phyloP scores from a whole-genome alignment of 768 basidiomycete genomes.

The Goffeauzyma gilvescens region DNA sequence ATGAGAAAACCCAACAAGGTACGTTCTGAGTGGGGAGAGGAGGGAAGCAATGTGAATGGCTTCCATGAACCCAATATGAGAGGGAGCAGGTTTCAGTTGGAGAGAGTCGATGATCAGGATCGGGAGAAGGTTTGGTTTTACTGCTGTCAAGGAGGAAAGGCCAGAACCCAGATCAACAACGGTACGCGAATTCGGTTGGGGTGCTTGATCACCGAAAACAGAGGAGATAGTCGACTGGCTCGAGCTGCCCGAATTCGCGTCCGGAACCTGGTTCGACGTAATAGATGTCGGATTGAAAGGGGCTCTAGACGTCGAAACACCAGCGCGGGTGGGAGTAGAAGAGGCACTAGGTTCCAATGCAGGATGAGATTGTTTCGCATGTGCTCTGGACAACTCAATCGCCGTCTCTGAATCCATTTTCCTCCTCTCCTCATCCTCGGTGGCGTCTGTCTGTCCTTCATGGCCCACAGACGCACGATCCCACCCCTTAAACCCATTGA shows the following conservation, averaged over 20 bases:
- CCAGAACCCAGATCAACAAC: too few species aligned
- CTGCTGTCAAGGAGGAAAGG: conserved; percentile 18
- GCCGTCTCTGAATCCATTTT: background rate
- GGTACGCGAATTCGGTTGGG: too few species aligned
- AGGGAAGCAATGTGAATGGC: conserved; percentile 42
- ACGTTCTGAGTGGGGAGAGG: conserved; percentile 46
- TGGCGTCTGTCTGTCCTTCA: background rate
- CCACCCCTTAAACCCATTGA: too few species aligned
- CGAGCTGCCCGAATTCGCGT: too few species aligned
- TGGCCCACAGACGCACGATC: too few species aligned
- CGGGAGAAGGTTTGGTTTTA: conserved; percentile 34
- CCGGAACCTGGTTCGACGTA: too few species aligned
- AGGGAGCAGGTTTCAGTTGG: conserved; percentile 46
- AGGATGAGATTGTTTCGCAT: background rate
- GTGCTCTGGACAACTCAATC: background rate
- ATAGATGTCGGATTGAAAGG: too few species aligned
- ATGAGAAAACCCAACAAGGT: conserved; percentile 58
- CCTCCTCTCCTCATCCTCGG: background rate
- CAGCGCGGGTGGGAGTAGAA: conserved; percentile 10
- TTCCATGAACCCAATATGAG: conserved; percentile 57
- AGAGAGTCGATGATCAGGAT: conserved; percentile 64
- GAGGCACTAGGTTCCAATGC: conserved; percentile 33
- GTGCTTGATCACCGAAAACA: too few species aligned
- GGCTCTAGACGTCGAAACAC: too few species aligned
- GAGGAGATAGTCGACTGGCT: too few species aligned